Evolutionary conservation across 2,329 filamentous ascomycete species (phyloP), one percentile per base, ranked within the genome.

Genomic region (Aspergillus hiratsukae): DNA sequence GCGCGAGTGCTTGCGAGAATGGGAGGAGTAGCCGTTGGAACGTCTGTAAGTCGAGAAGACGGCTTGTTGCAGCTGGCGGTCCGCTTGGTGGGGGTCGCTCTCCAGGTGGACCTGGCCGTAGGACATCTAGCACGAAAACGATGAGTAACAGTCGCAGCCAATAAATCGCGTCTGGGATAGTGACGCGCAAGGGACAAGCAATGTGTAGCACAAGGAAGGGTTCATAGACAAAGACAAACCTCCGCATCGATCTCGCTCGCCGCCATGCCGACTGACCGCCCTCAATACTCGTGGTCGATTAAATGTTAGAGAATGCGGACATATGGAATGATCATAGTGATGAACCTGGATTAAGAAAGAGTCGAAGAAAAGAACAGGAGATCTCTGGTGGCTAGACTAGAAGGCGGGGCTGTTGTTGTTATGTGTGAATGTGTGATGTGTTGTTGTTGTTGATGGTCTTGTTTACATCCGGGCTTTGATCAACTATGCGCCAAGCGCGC

Each of bases 1-100:
- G 54, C 65, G 65, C 37, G 64, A 55, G 54, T 71, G 67, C 52
- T 73, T 74, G 57, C 68, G 70, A 25, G 68, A 67, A 49, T 64
- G 53, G 41, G 27, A 60, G 40, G 29, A 45, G 48, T 50, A 51
- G 59, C n/a, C 53, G 27, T 58, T 53, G 56, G 48, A 54, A 51
- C 52, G 49, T 27, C 53, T 41, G 27, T 59, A 58, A 28, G 57
- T 58, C 37, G 62, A 59, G 49, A 64, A 60, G 21, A 68, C 58
- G 10, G 58, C 51, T 41, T 60, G 61, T 49, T 67, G 64, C n/a
- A 69, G 55, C 48, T 67, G 60, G 51, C 54, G 62, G 54, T 63
- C 60, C 27, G 64, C 61, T 19, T 65, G 60, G 19, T 61, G 49
- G 19, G 60, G 43, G 49, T 64, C 64, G 27, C 61, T 45, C 40